phyloP scores from a whole-genome alignment of 768 basidiomycete genomes.

The Boletellus emodensis region DNA sequence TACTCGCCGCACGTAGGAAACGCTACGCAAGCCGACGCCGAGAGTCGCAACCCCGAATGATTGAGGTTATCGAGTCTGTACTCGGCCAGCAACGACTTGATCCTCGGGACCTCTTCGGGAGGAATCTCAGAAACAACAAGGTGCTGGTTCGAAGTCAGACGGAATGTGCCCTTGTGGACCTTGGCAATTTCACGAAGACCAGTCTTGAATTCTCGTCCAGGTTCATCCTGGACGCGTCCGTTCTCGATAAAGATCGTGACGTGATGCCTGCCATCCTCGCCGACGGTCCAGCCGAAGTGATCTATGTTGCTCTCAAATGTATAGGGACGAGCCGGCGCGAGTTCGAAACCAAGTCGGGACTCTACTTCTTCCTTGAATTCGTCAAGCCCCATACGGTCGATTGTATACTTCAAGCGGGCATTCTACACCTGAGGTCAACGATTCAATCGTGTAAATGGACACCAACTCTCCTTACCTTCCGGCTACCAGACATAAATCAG shows the following conservation, averaged over 20 bases:
- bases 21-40: conserved; percentile 93
- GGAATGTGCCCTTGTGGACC: conserved; percentile 90
- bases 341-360: conserved; percentile 73
- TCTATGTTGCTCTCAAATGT: conserved; percentile 88
- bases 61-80: conserved; percentile 89
- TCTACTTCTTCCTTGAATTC: conserved; percentile 89
- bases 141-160: conserved; percentile 95
- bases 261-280: conserved; percentile 84
- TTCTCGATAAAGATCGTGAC: conserved; percentile 97
- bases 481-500: conserved; percentile 34
- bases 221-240: conserved; percentile 94
- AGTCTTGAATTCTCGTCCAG: conserved; percentile 86
- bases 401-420: conserved; percentile 92
- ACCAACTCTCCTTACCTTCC: conserved; percentile 43
- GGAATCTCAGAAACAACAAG: conserved; percentile 81
- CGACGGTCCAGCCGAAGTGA: conserved; percentile 90
- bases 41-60: conserved; percentile 74
- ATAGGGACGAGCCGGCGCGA: conserved; percentile 72
- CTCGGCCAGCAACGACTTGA: conserved; percentile 74
- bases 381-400: conserved; percentile 91
- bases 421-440: conserved; percentile 44
- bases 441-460: not conserved
- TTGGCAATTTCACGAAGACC: conserved; percentile 91
- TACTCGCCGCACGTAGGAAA: conserved; percentile 85
- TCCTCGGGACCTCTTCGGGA: conserved; percentile 64